Evolutionary conservation across 441 rosid species (phyloP), one percentile per base, ranked within the genome.

Genomic region (Sinapis alba): DNA sequence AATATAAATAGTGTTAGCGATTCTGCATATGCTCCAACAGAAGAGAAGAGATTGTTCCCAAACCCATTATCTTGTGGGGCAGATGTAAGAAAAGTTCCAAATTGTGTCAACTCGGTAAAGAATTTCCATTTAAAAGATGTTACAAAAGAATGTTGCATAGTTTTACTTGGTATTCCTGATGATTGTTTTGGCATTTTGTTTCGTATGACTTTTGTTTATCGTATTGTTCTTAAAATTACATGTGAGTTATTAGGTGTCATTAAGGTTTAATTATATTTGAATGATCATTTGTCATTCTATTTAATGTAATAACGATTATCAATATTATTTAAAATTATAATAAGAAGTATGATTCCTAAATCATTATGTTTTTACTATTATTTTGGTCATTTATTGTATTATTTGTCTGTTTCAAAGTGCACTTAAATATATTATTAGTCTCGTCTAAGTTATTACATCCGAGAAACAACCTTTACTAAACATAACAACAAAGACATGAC

Each of bases 141-240:
- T 7, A 16, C 24, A 36, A 68, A 34, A 1, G 56, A 75, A 51
- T 75, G 78, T 60, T 75, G 73, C 16, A 23, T 1, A 0, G 62
- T 32, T 67, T 7, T 74, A 56, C 12, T 73, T 0, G 65, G 47
- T 73, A 5, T 73, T 18, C n/a, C 71, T 1, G 5, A 41, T 12
- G 71, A 64, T 54, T 73, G 70, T 36, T 24, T 72, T 36, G 70
- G 56, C 1, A 36, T 62, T 23, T 53, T 72, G 12, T 72, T 72
- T 72, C 56, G 28, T 24, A 1, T 7, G 20, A 10, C 43, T 16
- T 12, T 51, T 1, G 7, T 0, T 0, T 15, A 11, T 32, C 67
- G 72, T 59, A 0, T 21, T 10, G 0, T n/a, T 13, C 57, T 65
- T 5, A 65, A 43, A 28, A 4, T 4, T 24, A 8, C 36, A 41